Base-by-base conservation (phyloP, 2,329 filamentous ascomycete genomes). In the Nothophoma quercina region DNA sequence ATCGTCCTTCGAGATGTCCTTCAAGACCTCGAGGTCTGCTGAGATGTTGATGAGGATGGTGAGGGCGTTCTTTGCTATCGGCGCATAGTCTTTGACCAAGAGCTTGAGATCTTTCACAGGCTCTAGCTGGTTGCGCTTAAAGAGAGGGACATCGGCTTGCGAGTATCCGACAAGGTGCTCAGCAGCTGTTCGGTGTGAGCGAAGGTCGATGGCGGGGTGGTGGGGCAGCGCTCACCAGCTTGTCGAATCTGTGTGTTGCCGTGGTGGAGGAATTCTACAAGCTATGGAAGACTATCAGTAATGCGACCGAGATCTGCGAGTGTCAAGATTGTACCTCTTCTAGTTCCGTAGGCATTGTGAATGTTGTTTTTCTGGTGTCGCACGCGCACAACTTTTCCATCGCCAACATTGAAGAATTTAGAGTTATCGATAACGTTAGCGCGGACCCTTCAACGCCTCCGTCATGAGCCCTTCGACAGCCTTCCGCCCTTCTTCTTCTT, bases 181-280 rank as follows among this genome's bases (percentile, higher is more conserved):
- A 46, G 88, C 86, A 40, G 93, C 93, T 88, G 65, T 54, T 53
- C 51, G 41, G 53, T 59, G 48, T 63, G 51, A 61, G 59, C 55
- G 36, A 51, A 49, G 49, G 16, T 54, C 23, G 33, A 47, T 58
- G 50, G 62, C 50, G 58, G 65, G 59, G 64, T 61, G 56, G 60
- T 58, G 60, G 60, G 62, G 65, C 16, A 47, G 46, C 48, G 43
- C 76, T 65, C 78, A 89, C 87, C 87, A 62, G 93, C 83, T 72
- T 91, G 87, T 64, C 95, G 87, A 60, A 98, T 91, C 72, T 96
- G 90, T 33, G 91, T 91, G 72, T 96, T 96, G 55, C 90, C 90
- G 77, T 96, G 89, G 75, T 90, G 89, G 54, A 98, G 89, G 77
- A 98, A 97, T 73, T 92, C 91, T 56, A 97, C 91, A 46, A 96